phyloP scores from a whole-genome alignment of 495 filamentous ascomycete genomes.

The Amorphotheca resinae region DNA sequence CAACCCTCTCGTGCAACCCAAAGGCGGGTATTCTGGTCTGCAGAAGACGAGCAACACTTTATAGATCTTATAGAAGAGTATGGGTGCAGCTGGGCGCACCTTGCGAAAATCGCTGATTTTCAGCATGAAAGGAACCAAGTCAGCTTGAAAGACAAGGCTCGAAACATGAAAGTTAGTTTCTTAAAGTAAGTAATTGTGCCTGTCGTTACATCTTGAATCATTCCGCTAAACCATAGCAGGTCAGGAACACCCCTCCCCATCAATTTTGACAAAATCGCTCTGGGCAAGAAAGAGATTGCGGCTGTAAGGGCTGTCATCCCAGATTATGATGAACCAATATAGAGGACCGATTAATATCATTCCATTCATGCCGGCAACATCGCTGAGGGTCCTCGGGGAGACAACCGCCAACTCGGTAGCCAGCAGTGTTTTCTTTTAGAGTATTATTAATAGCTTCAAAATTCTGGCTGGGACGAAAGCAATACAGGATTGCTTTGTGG shows the following conservation, averaged over 20 bases:
- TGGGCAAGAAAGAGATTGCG: slow-evolving; percentile 36
- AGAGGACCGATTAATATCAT: no score
- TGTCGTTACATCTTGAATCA: background rate
- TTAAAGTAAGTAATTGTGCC: slow-evolving; percentile 35
- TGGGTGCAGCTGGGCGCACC: slow-evolving; percentile 39
- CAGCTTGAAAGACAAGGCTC: slow-evolving; percentile 53
- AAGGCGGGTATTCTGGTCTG: slow-evolving; percentile 33
- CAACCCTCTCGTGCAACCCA: slow-evolving; percentile 24
- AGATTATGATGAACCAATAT: slow-evolving; percentile 7
- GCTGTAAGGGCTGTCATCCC: slow-evolving; percentile 25
- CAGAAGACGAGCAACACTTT: slow-evolving; percentile 31
- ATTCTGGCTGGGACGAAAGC: no score
- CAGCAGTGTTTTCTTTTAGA: no score
- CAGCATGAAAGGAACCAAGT: slow-evolving; percentile 37
- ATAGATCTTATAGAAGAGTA: slow-evolving; percentile 34
- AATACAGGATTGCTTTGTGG: no score
- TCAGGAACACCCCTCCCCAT: slow-evolving; percentile 27
- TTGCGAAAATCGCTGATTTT: slow-evolving; percentile 28
- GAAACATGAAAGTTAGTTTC: slow-evolving; percentile 47
- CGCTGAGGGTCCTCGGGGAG: no score
- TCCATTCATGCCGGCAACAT: no score
- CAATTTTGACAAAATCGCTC: slow-evolving; percentile 35
- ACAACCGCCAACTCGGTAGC: no score
- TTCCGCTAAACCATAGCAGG: slow-evolving; percentile 7
- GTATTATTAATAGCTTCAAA: no score